Evolutionary conservation across 106 monocot genomes (phyloP).

Genomic region (Platanthera guangdongensis): DNA sequence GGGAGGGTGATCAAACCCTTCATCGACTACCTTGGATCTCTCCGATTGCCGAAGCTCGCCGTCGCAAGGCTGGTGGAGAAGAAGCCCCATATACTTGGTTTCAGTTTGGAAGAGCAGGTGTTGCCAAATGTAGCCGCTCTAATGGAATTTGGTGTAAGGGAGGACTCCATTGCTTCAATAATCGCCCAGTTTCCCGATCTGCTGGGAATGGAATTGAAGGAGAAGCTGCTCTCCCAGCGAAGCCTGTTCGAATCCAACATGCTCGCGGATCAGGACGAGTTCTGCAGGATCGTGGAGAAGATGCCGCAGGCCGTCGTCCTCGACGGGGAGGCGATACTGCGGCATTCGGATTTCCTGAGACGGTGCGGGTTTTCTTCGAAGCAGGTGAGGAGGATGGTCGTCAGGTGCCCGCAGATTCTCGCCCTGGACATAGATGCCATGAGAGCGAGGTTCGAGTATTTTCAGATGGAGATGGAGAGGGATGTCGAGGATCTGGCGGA

Average conservation of each 20-base stretch:
- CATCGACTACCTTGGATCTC: constrained; percentile 55
- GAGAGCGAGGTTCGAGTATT: constrained; percentile 78
- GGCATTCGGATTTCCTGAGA: constrained; percentile 71
- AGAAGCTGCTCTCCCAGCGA: constrained; percentile 51
- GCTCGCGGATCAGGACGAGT: constrained; percentile 46
- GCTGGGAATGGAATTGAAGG: constrained; percentile 59
- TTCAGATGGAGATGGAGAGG: constrained; percentile 75
- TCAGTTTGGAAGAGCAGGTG: constrained; percentile 51
- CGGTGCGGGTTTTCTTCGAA: constrained; percentile 57
- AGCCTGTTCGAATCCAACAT: constrained; percentile 62
- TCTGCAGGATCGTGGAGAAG: constrained; percentile 70
- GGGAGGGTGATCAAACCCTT: constrained; percentile 84
- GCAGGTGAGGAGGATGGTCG: constrained; percentile 73
- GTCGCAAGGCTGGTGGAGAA: constrained; percentile 71
- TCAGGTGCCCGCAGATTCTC: constrained; percentile 74
- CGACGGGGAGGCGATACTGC: constrained; percentile 35
- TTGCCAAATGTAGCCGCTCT: constrained; percentile 71
- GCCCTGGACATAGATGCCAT: constrained; percentile 87
- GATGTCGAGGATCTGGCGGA: constrained; percentile 79
- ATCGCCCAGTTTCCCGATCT: constrained; percentile 71
- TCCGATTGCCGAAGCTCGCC: constrained; percentile 57
- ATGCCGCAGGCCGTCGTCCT: constrained; percentile 88
- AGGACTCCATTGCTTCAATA: constrained; percentile 34
- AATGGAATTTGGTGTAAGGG: constrained; percentile 50
- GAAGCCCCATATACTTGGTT: constrained; percentile 71